Percentiles rank a stretch among this genome's conserved stretches.
phyloP scores from a whole-genome alignment of 164 flowering plant species.

The Aristolochia californica region DNA sequence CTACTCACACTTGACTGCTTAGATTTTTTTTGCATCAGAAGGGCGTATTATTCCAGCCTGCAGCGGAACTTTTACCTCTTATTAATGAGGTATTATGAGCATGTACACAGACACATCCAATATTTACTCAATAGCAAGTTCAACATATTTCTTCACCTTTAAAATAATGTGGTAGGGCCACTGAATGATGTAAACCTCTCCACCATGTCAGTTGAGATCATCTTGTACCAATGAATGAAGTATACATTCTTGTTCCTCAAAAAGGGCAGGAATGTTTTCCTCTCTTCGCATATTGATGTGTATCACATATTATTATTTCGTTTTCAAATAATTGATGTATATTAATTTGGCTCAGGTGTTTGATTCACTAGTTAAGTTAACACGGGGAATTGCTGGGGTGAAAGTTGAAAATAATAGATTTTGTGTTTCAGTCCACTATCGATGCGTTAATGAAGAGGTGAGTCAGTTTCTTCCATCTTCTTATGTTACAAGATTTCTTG shows the following conservation, averaged over 20 bases:
- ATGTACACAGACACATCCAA: not conserved
- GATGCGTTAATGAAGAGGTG: slow-evolving; percentile 13
- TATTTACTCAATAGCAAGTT: not conserved
- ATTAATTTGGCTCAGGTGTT: slow-evolving; percentile 5
- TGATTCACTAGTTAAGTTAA: slow-evolving; percentile 5
- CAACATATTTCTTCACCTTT: too few species aligned
- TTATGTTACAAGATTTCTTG: not conserved
- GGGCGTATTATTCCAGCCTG: slow-evolving; percentile 66
- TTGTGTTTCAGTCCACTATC: slow-evolving; percentile 14
- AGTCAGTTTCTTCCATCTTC: not conserved
- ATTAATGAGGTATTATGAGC: slow-evolving; percentile 51
- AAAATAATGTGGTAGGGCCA: too few species aligned
- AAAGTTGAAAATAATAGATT: slow-evolving; percentile 12
- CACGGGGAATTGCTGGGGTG: slow-evolving; percentile 4
- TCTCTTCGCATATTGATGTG: too few species aligned
- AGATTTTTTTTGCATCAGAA: slow-evolving; percentile 10
- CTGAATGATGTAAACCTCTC: too few species aligned
- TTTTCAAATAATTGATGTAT: not conserved
- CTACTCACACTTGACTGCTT: not conserved
- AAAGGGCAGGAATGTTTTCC: too few species aligned
- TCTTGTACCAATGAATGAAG: too few species aligned
- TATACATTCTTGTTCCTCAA: too few species aligned
- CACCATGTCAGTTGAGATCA: too few species aligned
- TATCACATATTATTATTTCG: not conserved
- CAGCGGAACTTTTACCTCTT: slow-evolving; percentile 68